Conservation (phyloP, 306 rosid genomes). For the Quercus mongolica region DNA sequence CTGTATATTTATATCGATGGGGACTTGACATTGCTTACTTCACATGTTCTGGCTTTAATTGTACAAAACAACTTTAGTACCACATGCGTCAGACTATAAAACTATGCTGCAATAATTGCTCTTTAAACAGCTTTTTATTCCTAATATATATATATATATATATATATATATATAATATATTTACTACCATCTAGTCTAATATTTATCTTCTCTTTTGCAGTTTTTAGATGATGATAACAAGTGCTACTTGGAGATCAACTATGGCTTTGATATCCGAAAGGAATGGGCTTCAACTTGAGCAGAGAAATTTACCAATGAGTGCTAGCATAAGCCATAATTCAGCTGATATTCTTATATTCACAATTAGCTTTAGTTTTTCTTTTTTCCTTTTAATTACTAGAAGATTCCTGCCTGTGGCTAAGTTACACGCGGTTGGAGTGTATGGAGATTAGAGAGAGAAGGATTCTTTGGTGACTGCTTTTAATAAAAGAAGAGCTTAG, state of each 20-base stretch:
- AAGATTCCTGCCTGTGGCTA: neutral
- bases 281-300: conserved; percentile 57
- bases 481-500: conserved; percentile 17
- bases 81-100: neutral
- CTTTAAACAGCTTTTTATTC: neutral
- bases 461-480: conserved; percentile 26
- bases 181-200: neutral
- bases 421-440: conserved; percentile 16
- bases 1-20: neutral
- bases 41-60: neutral
- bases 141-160: neutral
- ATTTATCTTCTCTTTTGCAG: conserved; percentile 26
- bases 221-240: conserved; percentile 89
- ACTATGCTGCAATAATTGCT: neutral
- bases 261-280: conserved; percentile 73
- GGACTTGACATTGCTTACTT: neutral
- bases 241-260: conserved; percentile 90
- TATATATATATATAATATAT: too few species aligned
- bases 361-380: conserved; percentile 8
- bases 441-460: conserved; percentile 15
- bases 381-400: neutral
- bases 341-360: conserved; percentile 20
- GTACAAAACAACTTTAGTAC: neutral
- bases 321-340: conserved; percentile 6
- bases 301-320: conserved; percentile 7